Base-by-base conservation (phyloP, 139 green algal species). In the Asterochloris erici region DNA sequence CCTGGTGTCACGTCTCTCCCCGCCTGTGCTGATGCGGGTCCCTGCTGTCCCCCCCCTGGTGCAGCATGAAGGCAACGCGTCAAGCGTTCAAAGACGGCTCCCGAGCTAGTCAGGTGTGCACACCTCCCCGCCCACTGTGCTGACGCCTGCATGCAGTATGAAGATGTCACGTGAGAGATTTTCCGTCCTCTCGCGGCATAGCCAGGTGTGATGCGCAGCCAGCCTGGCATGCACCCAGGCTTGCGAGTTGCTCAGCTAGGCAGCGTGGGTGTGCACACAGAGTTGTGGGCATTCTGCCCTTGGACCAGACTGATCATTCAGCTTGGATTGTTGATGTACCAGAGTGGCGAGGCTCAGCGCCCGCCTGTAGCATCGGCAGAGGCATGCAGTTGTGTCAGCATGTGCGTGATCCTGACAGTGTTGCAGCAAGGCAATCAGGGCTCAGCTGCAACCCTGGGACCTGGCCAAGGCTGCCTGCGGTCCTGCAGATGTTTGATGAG, bases 401-500 rank as follows among this genome's bases (percentile, higher is more conserved):
- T 10, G 38, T 54, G 38, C 6, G 38, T 54, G 38, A 54, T 6
- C 38, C 38, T 54, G 38, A 54, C 38, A 54, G 38, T 54, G 38
- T 54, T 54, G 38, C 38, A 54, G 38, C 38, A 54, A 54, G 38
- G 38, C 38, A 6, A 54, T 2, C 38, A 54, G 38, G 38, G 38
- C 38, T 54, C 38, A 54, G 38, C 38, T 6, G 38, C 6, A 6
- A 54, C 38, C 38, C 6, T 2, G 38, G 38, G 38, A 54, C 38
- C 38, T 54, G 38, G 38, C 6, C 6, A 54, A 54, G 66, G 21
- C 21, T 71, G 66, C 66, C 19, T 21, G 19, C 14, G 28, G 11
- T 24, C 28, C 17, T 78, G 66, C 77, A 85, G 82, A 68, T 63
- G 61, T 98, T 98, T 84, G 93, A 87, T 38, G 82, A 91, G 4